phyloP scores from a whole-genome alignment of 1,139 yeast species.

The Pichia cactophila region DNA sequence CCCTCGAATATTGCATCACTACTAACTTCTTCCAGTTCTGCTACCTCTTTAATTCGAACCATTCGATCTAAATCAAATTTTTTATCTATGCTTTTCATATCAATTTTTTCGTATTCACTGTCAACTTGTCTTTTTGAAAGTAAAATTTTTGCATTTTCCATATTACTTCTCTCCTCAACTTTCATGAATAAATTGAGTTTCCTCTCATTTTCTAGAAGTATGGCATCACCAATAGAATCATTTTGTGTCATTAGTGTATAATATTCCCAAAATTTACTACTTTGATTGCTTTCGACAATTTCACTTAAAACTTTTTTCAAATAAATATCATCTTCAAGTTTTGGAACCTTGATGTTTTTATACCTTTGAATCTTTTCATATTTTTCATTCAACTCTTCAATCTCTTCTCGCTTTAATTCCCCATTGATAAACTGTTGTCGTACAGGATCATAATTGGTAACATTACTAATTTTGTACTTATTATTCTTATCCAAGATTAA shows the following conservation, averaged over 20 bases:
- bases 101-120: constrained; percentile 8
- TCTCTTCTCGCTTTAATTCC: constrained; percentile 1
- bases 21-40: not conserved
- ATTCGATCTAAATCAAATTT: constrained; percentile 11
- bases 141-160: not conserved
- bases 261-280: constrained; percentile 4
- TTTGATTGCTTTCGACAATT: constrained; percentile 1
- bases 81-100: constrained; percentile 1
- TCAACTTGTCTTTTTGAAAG: not conserved
- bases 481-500: constrained; percentile 3
- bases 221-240: not conserved
- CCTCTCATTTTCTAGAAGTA: constrained; percentile 6
- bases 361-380: constrained; percentile 8
- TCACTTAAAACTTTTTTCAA: constrained; percentile 10
- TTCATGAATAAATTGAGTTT: constrained; percentile 1
- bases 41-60: constrained; percentile 1
- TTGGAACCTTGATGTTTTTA: constrained; percentile 9
- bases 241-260: not conserved
- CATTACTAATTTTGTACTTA: constrained; percentile 14
- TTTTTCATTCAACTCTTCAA: not conserved
- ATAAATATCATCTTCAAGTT: constrained; percentile 9
- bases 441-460: constrained; percentile 15
- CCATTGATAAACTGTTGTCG: constrained; percentile 7
- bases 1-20: constrained; percentile 14
- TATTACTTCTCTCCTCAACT: not conserved